Evolutionary conservation across 2,329 filamentous ascomycete species (phyloP), one percentile per base, ranked within the genome.

Genomic region (Fusarium redolens): DNA sequence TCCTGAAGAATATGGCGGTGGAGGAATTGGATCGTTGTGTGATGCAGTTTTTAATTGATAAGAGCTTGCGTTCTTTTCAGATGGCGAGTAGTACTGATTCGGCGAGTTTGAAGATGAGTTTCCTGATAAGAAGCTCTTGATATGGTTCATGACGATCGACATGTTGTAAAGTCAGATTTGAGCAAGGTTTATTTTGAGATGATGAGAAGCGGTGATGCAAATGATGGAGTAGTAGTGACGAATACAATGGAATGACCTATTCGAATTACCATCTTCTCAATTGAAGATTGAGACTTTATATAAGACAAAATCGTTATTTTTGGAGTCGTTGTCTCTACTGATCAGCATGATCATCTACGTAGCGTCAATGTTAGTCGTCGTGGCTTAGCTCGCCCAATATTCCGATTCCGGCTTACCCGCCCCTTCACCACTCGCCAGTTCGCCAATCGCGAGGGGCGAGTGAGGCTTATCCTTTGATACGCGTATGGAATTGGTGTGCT

Each of bases 341-440:
- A 60, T 67, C 64, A 35, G 7, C 61, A 17, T 35, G 9, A 68
- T 68, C 12, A 31, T 22, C 55, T 25, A 57, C 63, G 47, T 31
- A 54, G 40, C 35, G 18, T 38, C 43, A 17, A 47, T 37, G 25
- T 40, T 48, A 62, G 25, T 18, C 18, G 48, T 41, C 28, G 58
- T 64, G 66, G 66, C 65, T 69, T 69, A 64, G 66, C 44, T 58
- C 57, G 55, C 31, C 4, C 63, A 62, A 54, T 52, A 35, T 22
- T 28, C 65, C 38, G 41, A 64, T 30, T 63, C 37, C 5, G 37
- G 28, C 43, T 28, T 25, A 38, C 35, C 58, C 50, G 41, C 31
- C 43, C 50, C 50, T 54, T 54, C 33, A 20, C 50, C 18, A 61
- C 8, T 45, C n/a, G 20, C 18, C 1, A 10, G 15, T 13, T 45